Evolutionary conservation across 31 red algal genomes (phyloP).

Genomic region (Porphyra umbilicalis): DNA sequence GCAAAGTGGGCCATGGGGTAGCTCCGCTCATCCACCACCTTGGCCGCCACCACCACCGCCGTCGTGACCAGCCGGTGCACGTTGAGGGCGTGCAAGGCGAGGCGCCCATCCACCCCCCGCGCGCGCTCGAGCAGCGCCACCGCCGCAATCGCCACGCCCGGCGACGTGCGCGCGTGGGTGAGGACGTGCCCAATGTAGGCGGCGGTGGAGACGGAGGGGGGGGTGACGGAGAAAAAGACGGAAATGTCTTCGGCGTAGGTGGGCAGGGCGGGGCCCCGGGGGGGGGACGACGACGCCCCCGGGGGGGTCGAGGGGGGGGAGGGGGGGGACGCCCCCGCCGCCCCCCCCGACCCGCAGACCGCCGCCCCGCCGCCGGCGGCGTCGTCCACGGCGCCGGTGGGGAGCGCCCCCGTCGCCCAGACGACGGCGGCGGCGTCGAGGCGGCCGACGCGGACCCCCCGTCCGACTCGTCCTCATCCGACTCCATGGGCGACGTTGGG

Average conservation of each 20-base stretch:
- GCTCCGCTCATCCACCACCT: constrained; percentile 22
- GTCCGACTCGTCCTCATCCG: not conserved
- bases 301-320: too few relatives aligned
- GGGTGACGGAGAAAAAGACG: not conserved
- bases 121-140: not conserved
- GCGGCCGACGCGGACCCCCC: not conserved
- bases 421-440: not conserved
- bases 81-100: not conserved
- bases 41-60: constrained; percentile 30
- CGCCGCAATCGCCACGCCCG: not conserved
- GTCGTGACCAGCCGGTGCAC: constrained; percentile 37
- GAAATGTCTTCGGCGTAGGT: not conserved
- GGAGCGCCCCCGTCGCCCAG: not conserved
- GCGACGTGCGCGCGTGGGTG: not conserved
- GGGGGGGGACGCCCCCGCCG: not conserved
- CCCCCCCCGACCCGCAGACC: not conserved
- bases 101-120: not conserved
- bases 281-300: too few relatives aligned
- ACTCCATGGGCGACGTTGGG: not conserved
- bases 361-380: not conserved
- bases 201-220: not conserved
- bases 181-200: not conserved
- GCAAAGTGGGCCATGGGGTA: constrained; percentile 35
- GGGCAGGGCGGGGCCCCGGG: not conserved
- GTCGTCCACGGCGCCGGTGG: not conserved